Conservation (phyloP, 768 basidiomycete genomes). For the Vishniacozyma victoriae region DNA sequence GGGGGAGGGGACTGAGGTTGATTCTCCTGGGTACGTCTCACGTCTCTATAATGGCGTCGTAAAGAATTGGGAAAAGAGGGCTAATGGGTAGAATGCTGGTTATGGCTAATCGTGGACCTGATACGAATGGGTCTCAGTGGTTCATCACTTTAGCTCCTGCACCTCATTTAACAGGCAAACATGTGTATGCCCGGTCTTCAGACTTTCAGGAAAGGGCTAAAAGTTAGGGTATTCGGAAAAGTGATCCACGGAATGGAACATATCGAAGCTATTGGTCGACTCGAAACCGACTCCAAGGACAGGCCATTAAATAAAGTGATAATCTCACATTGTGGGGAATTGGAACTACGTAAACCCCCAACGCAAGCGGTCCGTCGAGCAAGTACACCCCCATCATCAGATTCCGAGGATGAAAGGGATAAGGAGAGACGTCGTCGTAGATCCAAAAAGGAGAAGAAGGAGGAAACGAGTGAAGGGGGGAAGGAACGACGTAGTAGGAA, state of each 20-base stretch:
- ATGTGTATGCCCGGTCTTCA: no score
- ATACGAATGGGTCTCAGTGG: slow-evolving; percentile 82
- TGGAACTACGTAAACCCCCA: slow-evolving; percentile 58
- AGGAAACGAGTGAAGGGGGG: slow-evolving; percentile 2
- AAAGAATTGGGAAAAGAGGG: background rate
- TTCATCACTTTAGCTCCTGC: slow-evolving; percentile 75
- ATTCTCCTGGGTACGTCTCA: slow-evolving; percentile 36
- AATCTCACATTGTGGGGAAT: slow-evolving; percentile 75
- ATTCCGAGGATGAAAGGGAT: no score
- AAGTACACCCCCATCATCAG: slow-evolving; percentile 6
- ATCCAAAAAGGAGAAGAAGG: slow-evolving; percentile 17
- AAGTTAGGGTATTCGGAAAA: slow-evolving; percentile 40
- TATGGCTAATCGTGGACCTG: slow-evolving; percentile 72
- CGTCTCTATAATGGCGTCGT: background rate
- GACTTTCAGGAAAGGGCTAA: background rate
- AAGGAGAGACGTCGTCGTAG: no score
- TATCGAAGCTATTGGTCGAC: slow-evolving; percentile 58
- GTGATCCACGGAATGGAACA: slow-evolving; percentile 48
- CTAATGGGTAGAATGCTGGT: slow-evolving; percentile 62
- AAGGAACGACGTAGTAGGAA: slow-evolving; percentile 9
- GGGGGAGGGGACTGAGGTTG: slow-evolving; percentile 42
- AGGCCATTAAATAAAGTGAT: slow-evolving; percentile 63
- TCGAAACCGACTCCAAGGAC: slow-evolving; percentile 70
- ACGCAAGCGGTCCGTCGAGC: slow-evolving; percentile 8
- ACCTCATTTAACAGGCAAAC: slow-evolving; percentile 49